These are phyloP conservation scores for Pichia sorboxylosa DNA, from an alignment of 1,139 yeast species.

Conservation along the genomic window DNA sequence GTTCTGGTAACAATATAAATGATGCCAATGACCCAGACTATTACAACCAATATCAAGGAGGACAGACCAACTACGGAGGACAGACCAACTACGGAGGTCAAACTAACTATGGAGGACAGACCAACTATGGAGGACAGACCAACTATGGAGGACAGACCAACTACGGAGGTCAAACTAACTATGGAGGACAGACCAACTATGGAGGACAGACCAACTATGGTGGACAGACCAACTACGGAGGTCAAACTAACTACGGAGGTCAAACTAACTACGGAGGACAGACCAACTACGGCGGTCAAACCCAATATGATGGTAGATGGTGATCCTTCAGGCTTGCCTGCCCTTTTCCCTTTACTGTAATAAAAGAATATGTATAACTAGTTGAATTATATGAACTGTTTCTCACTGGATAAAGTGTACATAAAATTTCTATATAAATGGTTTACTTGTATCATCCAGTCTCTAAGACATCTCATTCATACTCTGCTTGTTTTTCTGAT, in stretches of 20 bases:
- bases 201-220: conserved; percentile 5
- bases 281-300: conserved; percentile 1
- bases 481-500: no score
- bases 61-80: neutral
- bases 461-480: no score
- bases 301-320: conserved; percentile 10
- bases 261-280: conserved; percentile 11
- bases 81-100: conserved; percentile 13
- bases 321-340: conserved; percentile 29
- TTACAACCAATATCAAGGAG: neutral
- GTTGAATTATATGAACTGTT: no score
- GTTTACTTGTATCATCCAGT: no score
- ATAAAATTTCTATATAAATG: no score
- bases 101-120: conserved; percentile 10
- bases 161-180: conserved; percentile 7
- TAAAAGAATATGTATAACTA: no score
- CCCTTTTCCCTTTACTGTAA: no score
- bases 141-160: conserved; percentile 8
- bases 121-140: conserved; percentile 4
- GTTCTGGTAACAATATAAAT: conserved; percentile 6
- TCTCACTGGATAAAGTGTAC: no score
- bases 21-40: neutral
- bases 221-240: neutral
- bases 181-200: conserved; percentile 10
- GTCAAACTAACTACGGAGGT: conserved; percentile 12